Percentiles rank a stretch among this genome's conserved stretches.
Conservation (phyloP, 2,329 filamentous ascomycete genomes). For the Neofusicoccum laricinum region DNA sequence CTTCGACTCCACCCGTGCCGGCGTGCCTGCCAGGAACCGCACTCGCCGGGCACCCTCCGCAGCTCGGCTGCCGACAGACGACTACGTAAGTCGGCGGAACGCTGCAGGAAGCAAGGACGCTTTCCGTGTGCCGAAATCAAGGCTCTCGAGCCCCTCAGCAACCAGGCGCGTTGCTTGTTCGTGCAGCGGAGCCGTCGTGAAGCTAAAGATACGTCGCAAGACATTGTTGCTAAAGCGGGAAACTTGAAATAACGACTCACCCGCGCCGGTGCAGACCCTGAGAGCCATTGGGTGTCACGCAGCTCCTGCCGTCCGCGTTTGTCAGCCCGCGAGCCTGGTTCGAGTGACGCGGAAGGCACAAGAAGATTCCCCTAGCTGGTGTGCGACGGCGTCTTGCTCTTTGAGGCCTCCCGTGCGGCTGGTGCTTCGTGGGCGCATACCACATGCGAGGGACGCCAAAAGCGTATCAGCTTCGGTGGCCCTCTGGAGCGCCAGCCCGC, state of each 20-base stretch:
- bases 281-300: conserved; percentile 17
- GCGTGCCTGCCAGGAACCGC: neutral
- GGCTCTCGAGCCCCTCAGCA: neutral
- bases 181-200: neutral
- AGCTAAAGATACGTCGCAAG: conserved; percentile 6
- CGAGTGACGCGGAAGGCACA: conserved; percentile 16
- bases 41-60: neutral
- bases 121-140: neutral
- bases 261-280: conserved; percentile 12
- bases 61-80: neutral
- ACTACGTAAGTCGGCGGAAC: neutral
- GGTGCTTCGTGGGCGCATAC: conserved; percentile 18
- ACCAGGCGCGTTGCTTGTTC: neutral
- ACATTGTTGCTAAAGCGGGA: conserved; percentile 15
- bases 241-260: conserved; percentile 12
- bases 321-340: conserved; percentile 17
- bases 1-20: neutral
- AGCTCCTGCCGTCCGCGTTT: conserved; percentile 13
- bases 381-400: conserved; percentile 17
- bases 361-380: conserved; percentile 14
- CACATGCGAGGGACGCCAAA: conserved; percentile 17
- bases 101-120: conserved; percentile 16
- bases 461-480: conserved; percentile 11
- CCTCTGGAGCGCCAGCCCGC: conserved; percentile 4
- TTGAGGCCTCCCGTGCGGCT: conserved; percentile 15